These are phyloP conservation scores for Ophiostoma montium DNA, from an alignment of 2,329 filamentous ascomycete genomes.

Conservation along the genomic window DNA sequence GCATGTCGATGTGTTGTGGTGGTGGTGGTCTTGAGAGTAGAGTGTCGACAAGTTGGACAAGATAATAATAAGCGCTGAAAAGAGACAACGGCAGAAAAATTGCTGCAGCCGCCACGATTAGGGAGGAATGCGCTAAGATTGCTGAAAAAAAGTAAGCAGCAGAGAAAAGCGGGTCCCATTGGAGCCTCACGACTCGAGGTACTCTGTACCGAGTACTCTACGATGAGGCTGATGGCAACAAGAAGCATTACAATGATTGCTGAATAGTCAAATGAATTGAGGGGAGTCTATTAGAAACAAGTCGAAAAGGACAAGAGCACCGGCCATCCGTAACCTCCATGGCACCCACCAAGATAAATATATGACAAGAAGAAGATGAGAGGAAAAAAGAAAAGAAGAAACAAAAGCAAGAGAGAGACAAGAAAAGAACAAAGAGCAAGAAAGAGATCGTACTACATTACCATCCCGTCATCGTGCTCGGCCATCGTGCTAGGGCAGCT, in stretches of 20 bases:
- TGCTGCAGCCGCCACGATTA: no score
- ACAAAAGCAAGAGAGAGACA: not conserved
- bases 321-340: not conserved
- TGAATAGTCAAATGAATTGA: not conserved
- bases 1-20: not conserved
- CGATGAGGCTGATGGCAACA: no score
- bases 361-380: not conserved
- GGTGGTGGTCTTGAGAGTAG: no score
- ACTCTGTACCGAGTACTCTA: no score
- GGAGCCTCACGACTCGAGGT: no score
- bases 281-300: not conserved
- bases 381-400: not conserved
- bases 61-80: no score
- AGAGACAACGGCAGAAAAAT: no score
- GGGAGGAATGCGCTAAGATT: no score
- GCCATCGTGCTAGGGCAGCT: not conserved
- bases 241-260: no score
- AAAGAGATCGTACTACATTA: not conserved
- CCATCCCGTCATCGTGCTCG: not conserved
- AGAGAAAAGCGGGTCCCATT: no score
- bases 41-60: no score
- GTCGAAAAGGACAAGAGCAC: not conserved
- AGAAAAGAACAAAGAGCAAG: not conserved
- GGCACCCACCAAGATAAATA: not conserved
- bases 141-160: no score